phyloP scores from a whole-genome alignment of 345 rosid genomes.

The Hibiscus trionum region DNA sequence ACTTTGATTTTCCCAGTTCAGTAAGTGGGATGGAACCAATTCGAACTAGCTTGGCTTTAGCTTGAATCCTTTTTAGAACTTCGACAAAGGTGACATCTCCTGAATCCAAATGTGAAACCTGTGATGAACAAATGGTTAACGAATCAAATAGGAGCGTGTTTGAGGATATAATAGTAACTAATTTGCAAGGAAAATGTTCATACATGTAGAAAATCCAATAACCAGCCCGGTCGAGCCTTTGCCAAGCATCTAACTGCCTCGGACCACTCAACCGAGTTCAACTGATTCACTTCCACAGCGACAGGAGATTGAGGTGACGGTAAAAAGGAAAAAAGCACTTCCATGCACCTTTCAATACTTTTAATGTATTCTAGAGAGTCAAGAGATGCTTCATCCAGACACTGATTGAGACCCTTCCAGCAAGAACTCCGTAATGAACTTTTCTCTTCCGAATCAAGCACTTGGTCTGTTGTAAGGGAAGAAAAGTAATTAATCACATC shows the following conservation, averaged over 20 bases:
- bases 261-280: constrained; percentile 45
- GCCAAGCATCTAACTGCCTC: constrained; percentile 63
- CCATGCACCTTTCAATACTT: constrained; percentile 56
- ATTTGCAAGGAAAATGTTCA: constrained; percentile 12
- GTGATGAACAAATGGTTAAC: constrained; percentile 15
- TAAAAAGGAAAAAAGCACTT: constrained; percentile 54
- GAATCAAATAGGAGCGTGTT: background rate
- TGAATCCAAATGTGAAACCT: constrained; percentile 44
- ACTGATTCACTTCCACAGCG: constrained; percentile 17
- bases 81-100: constrained; percentile 25
- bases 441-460: constrained; percentile 35
- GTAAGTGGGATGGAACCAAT: constrained; percentile 42
- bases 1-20: constrained; percentile 62
- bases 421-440: constrained; percentile 49
- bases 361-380: constrained; percentile 43
- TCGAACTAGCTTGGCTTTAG: constrained; percentile 67
- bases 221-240: constrained; percentile 59
- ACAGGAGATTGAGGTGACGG: constrained; percentile 37
- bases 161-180: background rate
- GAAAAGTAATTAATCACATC: constrained; percentile 48
- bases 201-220: constrained; percentile 70
- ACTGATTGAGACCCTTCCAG: constrained; percentile 72
- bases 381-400: constrained; percentile 62
- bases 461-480: constrained; percentile 37
- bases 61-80: constrained; percentile 52